A percentile compares a stretch with the other conserved stretches of the same genome.
These are phyloP conservation scores for Suillus americanus DNA, from an alignment of 768 basidiomycete species.

Conservation along the genomic window DNA sequence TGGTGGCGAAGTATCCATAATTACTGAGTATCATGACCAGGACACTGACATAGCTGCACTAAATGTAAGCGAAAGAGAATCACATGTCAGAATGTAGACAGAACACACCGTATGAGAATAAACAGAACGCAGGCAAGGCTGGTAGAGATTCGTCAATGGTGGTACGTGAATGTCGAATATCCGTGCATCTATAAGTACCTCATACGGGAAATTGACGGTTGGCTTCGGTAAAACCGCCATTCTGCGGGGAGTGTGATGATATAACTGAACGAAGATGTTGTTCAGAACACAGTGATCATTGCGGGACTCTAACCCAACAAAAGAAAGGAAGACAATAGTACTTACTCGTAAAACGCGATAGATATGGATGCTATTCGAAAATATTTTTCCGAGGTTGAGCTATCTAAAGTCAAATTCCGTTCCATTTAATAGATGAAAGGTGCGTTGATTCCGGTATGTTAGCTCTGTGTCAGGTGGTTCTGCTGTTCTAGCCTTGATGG, in stretches of 20 bases:
- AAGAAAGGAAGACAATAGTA: background rate
- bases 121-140: constrained; percentile 33
- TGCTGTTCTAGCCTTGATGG: background rate
- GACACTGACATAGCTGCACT: constrained; percentile 39
- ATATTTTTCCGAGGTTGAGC: constrained; percentile 26
- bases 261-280: constrained; percentile 20
- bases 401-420: background rate
- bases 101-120: constrained; percentile 31
- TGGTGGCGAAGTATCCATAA: constrained; percentile 55
- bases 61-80: background rate
- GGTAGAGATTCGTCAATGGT: background rate
- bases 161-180: background rate
- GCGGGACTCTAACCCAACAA: background rate
- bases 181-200: constrained; percentile 19
- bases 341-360: constrained; percentile 40
- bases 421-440: background rate
- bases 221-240: constrained; percentile 33
- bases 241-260: constrained; percentile 34
- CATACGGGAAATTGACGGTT: constrained; percentile 22
- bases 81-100: too few species aligned
- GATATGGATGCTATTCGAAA: constrained; percentile 37
- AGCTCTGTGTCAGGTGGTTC: background rate
- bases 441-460: background rate
- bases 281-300: background rate
- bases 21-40: constrained; percentile 49